Conservation (phyloP, 257 asterid genomes). For the Lithospermum erythrorhizon region DNA sequence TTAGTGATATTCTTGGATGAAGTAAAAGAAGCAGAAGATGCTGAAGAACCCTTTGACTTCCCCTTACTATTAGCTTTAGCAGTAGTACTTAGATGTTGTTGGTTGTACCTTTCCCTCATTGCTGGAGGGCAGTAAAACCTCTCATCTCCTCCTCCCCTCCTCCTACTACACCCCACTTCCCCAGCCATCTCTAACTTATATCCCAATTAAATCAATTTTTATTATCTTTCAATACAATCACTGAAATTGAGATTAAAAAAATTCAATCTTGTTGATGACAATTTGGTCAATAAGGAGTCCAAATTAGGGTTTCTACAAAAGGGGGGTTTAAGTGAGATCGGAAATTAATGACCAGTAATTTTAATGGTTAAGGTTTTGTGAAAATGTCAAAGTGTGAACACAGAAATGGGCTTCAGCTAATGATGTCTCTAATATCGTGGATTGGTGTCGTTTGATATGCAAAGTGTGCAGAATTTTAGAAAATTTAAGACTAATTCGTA, state of each 20-base stretch:
- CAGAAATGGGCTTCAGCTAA: neutral
- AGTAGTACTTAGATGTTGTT: constrained; percentile 15
- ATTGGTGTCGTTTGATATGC: neutral
- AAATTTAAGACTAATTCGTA: too few species aligned
- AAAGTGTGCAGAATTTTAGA: too few species aligned
- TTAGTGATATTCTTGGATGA: constrained; percentile 22
- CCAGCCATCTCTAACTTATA: constrained; percentile 21
- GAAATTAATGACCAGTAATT: neutral
- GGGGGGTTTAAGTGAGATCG: neutral
- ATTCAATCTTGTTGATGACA: neutral
- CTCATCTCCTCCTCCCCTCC: constrained; percentile 44
- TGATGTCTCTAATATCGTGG: too few species aligned
- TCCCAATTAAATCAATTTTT: neutral
- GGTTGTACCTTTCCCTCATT: constrained; percentile 46
- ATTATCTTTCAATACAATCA: too few species aligned
- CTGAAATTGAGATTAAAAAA: too few species aligned
- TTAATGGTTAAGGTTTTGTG: neutral
- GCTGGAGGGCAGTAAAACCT: constrained; percentile 86
- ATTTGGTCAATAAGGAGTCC: neutral
- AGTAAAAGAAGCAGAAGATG: constrained; percentile 5
- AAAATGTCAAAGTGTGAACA: neutral
- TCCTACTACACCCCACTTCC: constrained; percentile 12
- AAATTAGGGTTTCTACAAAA: neutral
- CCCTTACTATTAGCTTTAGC: constrained; percentile 6
- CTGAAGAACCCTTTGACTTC: constrained; percentile 10